These are phyloP conservation scores for Rasamsonia emersonii DNA, from an alignment of 2,329 filamentous ascomycete genomes.

Conservation along the genomic window DNA sequence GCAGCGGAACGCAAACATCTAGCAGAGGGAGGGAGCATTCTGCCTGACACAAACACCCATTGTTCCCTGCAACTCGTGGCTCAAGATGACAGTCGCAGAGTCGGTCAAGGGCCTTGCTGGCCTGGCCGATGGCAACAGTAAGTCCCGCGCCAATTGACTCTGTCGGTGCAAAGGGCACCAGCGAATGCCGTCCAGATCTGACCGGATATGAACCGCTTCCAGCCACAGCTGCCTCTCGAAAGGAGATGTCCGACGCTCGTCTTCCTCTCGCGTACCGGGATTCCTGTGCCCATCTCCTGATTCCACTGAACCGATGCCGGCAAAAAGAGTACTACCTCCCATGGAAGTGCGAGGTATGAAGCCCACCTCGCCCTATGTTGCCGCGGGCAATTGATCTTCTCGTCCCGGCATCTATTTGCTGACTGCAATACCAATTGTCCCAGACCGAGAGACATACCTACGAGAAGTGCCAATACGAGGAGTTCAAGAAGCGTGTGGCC, in stretches of 20 bases:
- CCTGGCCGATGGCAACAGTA: constrained; percentile 32
- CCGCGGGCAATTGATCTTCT: neutral
- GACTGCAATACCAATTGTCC: constrained; percentile 2
- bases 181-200: constrained; percentile 4
- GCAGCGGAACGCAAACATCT: too few species aligned
- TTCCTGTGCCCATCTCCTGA: constrained; percentile 87
- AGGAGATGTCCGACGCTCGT: constrained; percentile 88
- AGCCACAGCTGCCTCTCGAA: constrained; percentile 41
- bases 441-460: constrained; percentile 95
- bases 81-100: constrained; percentile 40
- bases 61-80: constrained; percentile 2
- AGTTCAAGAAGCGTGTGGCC: constrained; percentile 96
- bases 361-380: constrained; percentile 4
- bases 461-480: constrained; percentile 98
- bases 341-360: constrained; percentile 90
- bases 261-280: constrained; percentile 88
- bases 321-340: constrained; percentile 86
- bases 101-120: constrained; percentile 42
- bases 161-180: constrained; percentile 4
- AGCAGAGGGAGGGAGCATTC: too few species aligned
- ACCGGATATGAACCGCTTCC: constrained; percentile 9
- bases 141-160: constrained; percentile 16
- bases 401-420: constrained; percentile 4
- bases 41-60: constrained; percentile 1
- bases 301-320: constrained; percentile 92